phyloP scores from a whole-genome alignment of 805 yeast species.

The Candida ascalaphidarum region DNA sequence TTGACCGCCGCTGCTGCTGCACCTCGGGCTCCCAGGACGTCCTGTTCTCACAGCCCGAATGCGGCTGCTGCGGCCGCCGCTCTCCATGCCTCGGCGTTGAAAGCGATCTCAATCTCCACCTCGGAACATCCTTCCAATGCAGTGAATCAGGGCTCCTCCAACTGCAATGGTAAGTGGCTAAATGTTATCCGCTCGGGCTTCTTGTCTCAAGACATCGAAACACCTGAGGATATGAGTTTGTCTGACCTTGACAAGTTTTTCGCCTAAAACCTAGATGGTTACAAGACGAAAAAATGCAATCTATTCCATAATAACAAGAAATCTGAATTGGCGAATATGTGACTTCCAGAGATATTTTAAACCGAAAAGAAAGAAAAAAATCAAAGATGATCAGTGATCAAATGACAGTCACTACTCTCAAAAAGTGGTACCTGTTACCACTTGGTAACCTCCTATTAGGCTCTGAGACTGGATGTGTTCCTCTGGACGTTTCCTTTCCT shows the following conservation, averaged over 20 bases:
- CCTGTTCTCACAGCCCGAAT: constrained; percentile 47
- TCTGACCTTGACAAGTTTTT: constrained; percentile 49
- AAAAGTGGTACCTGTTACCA: no score
- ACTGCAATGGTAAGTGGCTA: constrained; percentile 42
- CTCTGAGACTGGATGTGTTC: no score
- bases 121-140: constrained; percentile 7
- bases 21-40: constrained; percentile 63
- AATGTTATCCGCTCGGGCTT: constrained; percentile 71
- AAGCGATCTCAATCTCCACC: constrained; percentile 30
- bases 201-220: constrained; percentile 64
- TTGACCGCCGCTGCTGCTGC: constrained; percentile 79
- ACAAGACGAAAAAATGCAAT: no score
- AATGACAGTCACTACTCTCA: no score
- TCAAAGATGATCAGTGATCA: no score
- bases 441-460: no score
- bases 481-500: no score
- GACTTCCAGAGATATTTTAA: no score
- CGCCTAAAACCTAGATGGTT: constrained; percentile 8
- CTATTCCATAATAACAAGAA: no score
- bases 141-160: background rate
- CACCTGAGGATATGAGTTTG: constrained; percentile 71
- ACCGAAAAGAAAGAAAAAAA: no score
- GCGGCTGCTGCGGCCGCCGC: constrained; percentile 75
- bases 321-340: no score
- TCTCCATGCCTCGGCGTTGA: constrained; percentile 57